Conservation (phyloP, 1,284 basidiomycete species). For the Polyporus tsugae region DNA sequence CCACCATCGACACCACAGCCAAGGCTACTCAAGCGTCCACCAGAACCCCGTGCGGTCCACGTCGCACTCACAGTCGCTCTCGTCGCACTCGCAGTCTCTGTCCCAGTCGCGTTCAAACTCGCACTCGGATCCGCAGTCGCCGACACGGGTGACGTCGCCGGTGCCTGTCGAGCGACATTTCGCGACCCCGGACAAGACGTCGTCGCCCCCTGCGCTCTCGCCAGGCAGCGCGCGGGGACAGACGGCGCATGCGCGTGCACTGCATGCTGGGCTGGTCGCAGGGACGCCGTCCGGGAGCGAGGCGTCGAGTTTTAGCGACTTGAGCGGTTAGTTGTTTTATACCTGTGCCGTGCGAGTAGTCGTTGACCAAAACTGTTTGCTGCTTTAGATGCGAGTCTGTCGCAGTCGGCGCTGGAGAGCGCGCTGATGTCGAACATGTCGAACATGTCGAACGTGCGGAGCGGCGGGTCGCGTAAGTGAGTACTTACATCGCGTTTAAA, state of each 20-base stretch:
- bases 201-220: constrained; percentile 66
- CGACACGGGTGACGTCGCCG: constrained; percentile 43
- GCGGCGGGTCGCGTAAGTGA: constrained; percentile 34
- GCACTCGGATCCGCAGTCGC: constrained; percentile 28
- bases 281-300: constrained; percentile 64
- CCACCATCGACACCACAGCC: constrained; percentile 20
- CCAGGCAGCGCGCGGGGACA: constrained; percentile 59
- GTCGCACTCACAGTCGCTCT: constrained; percentile 22
- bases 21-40: neutral
- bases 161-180: constrained; percentile 52
- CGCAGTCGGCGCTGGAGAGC: constrained; percentile 77
- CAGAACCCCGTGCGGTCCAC: constrained; percentile 17
- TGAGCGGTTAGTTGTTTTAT: constrained; percentile 66
- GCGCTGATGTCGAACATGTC: constrained; percentile 68
- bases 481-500: constrained; percentile 5
- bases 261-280: constrained; percentile 42
- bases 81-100: constrained; percentile 22
- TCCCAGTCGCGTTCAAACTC: constrained; percentile 40
- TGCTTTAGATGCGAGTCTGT: constrained; percentile 68
- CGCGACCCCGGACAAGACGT: constrained; percentile 61
- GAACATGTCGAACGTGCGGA: constrained; percentile 60
- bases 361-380: neutral
- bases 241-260: constrained; percentile 40
- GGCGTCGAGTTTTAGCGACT: constrained; percentile 83
- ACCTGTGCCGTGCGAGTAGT: neutral